These are phyloP conservation scores for Cladophialophora yegresii DNA, from an alignment of 2,329 filamentous ascomycete genomes.

Conservation along the genomic window DNA sequence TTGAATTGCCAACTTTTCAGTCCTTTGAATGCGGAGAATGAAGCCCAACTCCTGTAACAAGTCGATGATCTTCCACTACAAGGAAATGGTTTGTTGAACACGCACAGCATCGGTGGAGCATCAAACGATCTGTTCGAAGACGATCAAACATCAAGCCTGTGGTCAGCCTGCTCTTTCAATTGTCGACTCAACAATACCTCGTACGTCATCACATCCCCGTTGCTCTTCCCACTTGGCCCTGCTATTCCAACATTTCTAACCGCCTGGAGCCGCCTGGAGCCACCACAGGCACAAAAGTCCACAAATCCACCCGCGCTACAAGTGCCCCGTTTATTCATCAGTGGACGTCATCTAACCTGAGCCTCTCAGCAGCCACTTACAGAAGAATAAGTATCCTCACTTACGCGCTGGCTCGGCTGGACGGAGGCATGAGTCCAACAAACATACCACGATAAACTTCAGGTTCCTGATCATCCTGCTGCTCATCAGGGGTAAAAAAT, in stretches of 20 bases:
- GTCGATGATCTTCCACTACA: not conserved
- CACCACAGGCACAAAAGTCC: not conserved
- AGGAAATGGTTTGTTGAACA: not conserved
- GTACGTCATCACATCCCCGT: conserved; percentile 18
- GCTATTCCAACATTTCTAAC: conserved; percentile 1
- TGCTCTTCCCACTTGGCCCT: conserved; percentile 1
- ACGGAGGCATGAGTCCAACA: not conserved
- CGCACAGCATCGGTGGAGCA: not conserved
- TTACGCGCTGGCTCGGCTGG: not conserved
- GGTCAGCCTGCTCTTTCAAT: not conserved
- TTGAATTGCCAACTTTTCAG: not conserved
- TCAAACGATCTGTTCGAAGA: not conserved
- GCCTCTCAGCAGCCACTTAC: not conserved
- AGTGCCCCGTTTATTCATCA: not conserved
- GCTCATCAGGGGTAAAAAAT: not conserved
- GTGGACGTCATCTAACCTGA: conserved; percentile 14
- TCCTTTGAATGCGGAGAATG: not conserved
- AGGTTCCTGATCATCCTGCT: not conserved
- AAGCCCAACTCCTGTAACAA: not conserved
- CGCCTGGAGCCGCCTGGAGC: no score
- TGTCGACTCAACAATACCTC: conserved; percentile 8
- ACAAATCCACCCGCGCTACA: conserved; percentile 11
- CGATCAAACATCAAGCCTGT: not conserved
- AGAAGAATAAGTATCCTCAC: not conserved
- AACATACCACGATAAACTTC: not conserved